These are phyloP conservation scores for Cyberlindnera suaveolens DNA, from an alignment of 805 yeast genomes.

Conservation along the genomic window DNA sequence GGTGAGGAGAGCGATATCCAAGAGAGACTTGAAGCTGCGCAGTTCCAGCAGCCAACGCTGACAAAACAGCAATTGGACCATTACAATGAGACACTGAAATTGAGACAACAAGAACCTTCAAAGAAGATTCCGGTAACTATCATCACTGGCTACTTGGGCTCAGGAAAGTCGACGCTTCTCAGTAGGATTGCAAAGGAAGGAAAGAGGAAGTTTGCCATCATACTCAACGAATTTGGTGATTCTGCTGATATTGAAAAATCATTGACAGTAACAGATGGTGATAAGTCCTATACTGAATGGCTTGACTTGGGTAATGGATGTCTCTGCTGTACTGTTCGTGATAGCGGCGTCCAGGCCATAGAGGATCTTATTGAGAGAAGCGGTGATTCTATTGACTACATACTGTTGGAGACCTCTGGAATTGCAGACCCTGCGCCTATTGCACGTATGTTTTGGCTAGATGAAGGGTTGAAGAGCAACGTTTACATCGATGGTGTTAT, in stretches of 20 bases:
- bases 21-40: slow-evolving; percentile 10
- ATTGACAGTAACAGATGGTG: slow-evolving; percentile 55
- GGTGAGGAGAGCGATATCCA: slow-evolving; percentile 20
- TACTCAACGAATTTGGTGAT: slow-evolving; percentile 89
- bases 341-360: slow-evolving; percentile 90
- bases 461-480: slow-evolving; percentile 76
- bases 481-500: slow-evolving; percentile 89
- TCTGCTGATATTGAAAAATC: slow-evolving; percentile 86
- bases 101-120: slow-evolving; percentile 5
- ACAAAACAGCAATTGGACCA: slow-evolving; percentile 12
- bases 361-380: slow-evolving; percentile 74
- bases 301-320: slow-evolving; percentile 95
- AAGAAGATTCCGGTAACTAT: slow-evolving; percentile 82
- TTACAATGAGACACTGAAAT: slow-evolving; percentile 14
- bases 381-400: slow-evolving; percentile 76
- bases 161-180: slow-evolving; percentile 86
- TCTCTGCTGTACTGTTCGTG: slow-evolving; percentile 92
- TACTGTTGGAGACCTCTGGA: slow-evolving; percentile 92
- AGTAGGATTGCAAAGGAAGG: slow-evolving; percentile 66
- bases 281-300: slow-evolving; percentile 79
- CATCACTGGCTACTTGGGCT: slow-evolving; percentile 90
- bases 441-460: slow-evolving; percentile 96
- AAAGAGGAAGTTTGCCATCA: slow-evolving; percentile 78
- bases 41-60: slow-evolving; percentile 11
- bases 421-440: slow-evolving; percentile 97